A percentile compares a stretch with the other conserved stretches of the same genome.
Conservation (phyloP, 2,329 filamentous ascomycete species). For the Colletotrichum lini region DNA sequence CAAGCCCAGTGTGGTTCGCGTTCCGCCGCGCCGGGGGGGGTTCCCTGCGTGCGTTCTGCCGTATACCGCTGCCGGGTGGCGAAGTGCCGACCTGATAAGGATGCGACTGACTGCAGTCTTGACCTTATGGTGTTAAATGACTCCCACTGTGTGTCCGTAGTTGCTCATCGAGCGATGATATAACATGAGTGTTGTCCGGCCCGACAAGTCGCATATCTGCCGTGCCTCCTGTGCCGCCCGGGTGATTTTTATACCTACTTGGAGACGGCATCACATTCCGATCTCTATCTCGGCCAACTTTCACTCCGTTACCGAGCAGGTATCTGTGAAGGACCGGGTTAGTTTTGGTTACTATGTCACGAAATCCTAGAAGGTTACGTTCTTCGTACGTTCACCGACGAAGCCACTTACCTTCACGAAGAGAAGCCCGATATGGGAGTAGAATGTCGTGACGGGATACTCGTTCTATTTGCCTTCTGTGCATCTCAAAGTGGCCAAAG, state of each 20-base stretch:
- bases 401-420: too few relatives aligned
- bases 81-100: neutral
- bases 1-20: conserved; percentile 24
- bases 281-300: neutral
- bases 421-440: too few relatives aligned
- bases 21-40: conserved; percentile 31
- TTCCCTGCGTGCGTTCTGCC: conserved; percentile 7
- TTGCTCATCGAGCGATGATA: neutral
- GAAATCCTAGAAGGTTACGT: too few relatives aligned
- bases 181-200: neutral
- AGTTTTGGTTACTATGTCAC: too few relatives aligned
- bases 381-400: too few relatives aligned
- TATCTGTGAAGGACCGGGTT: too few relatives aligned
- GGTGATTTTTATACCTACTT: neutral
- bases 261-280: neutral
- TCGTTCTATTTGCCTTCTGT: too few relatives aligned
- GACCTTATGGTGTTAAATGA: neutral
- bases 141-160: neutral
- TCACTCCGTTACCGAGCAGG: neutral
- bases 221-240: neutral
- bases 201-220: neutral
- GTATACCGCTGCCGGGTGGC: neutral
- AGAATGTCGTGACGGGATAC: too few relatives aligned
- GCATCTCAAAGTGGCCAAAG: too few relatives aligned
- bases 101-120: neutral